Evolutionary conservation across 2,329 filamentous ascomycete genomes (phyloP), one percentile per base, ranked within the genome.

Genomic region (Blastomyces emzantsi): DNA sequence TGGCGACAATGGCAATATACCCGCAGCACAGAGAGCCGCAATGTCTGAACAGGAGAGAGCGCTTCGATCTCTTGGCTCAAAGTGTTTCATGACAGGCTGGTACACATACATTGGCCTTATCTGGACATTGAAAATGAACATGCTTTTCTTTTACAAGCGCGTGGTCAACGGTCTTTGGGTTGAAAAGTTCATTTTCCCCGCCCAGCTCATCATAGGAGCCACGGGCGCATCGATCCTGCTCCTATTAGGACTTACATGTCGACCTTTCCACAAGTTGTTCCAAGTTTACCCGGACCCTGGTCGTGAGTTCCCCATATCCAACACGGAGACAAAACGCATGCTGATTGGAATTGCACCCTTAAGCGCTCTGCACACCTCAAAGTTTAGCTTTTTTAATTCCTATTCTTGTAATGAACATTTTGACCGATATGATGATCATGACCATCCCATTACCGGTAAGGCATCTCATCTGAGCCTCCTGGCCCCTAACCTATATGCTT

Each of bases 91-190:
- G 25, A 67, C 73, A 1, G 76, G 75, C 1, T 68, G 75, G 45
- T 67, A 68, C 13, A 70, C 69, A 1, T 78, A 79, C 13, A 69
- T 73, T 13, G 64, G 72, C 15, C 71, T 77, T 36, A 68, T 79
- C 3, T 79, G 76, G 77, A 72, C 68, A 0, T 67, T 79, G 61
- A 79, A 78, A 63, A 68, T 79, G 41, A 77, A 76, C 67, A 78
- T 78, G 75, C 61, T 78, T 22, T 78, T 74, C 64, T 73, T 79
- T 19, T 78, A 77, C 62, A 68, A 69, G 17, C 74, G 76, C 0
- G 67, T 78, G 6, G 73, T 77, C 4, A 69, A 67, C 3, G 72
- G 73, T 0, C 63, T 77, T 0, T 75, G 73, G 71, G 72, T 74
- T 0, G 70, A 77, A 61, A 74, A 70, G 22, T 72, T 76, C 33